phyloP scores from a whole-genome alignment of 371 early-diverging fungal species.

The Capillidium heterosporum region DNA sequence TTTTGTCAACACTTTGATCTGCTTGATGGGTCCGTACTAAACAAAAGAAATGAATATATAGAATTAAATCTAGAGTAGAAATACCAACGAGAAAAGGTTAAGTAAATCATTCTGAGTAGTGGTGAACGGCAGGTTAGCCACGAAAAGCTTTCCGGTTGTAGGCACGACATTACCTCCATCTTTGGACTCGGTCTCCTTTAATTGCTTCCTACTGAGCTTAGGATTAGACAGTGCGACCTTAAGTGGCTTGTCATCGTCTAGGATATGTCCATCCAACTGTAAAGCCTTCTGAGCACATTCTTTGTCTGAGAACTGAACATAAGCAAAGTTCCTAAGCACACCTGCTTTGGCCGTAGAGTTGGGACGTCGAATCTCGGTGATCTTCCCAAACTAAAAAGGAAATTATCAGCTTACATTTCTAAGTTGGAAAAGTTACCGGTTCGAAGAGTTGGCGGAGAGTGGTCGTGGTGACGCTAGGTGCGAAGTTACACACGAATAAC shows the following conservation, averaged over 20 bases:
- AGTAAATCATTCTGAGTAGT: background rate
- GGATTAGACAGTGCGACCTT: background rate
- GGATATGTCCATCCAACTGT: background rate
- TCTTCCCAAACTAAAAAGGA: background rate
- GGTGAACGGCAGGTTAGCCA: background rate
- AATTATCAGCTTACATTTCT: background rate
- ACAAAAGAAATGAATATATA: background rate
- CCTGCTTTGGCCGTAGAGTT: background rate
- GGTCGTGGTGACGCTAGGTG: background rate
- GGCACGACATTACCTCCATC: background rate
- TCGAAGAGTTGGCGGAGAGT: background rate
- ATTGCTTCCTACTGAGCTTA: background rate
- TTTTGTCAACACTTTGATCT: background rate
- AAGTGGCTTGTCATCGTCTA: background rate
- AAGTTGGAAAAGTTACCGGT: background rate
- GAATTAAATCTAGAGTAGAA: background rate
- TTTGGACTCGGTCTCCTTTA: too few species aligned
- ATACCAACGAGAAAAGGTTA: background rate
- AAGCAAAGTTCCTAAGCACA: background rate
- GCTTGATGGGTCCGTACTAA: background rate
- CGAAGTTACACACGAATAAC: background rate
- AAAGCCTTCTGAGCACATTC: constrained; percentile 9
- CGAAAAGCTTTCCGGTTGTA: background rate
- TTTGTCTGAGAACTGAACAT: constrained; percentile 6
- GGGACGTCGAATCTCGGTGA: background rate